A percentile compares a stretch with the other conserved stretches of the same genome.
phyloP scores from a whole-genome alignment of 1,139 yeast species.

The Spencermartinsiella ligniputridi region DNA sequence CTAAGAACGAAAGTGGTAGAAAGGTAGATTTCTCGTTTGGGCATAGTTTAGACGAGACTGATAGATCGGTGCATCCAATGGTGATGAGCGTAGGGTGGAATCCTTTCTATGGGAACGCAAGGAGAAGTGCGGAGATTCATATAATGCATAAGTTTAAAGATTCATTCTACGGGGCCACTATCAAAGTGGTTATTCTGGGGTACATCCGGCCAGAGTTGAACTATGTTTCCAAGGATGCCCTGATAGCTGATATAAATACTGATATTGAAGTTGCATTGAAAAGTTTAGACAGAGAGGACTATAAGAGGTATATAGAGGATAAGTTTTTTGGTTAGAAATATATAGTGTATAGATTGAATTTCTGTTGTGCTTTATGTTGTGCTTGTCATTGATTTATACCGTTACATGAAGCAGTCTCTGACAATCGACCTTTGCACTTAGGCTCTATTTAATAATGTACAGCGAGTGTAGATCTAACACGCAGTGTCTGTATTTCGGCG shows the following conservation, averaged over 20 bases:
- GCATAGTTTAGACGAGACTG: slow-evolving; percentile 39
- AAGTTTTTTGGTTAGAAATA: no score
- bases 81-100: slow-evolving; percentile 97
- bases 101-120: slow-evolving; percentile 79
- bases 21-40: slow-evolving; percentile 50
- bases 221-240: slow-evolving; percentile 80
- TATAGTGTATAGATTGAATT: no score
- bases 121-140: slow-evolving; percentile 66
- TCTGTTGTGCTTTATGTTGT: no score
- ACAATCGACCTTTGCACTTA: no score
- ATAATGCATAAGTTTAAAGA: slow-evolving; percentile 65
- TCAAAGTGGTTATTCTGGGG: slow-evolving; percentile 71
- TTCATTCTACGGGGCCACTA: slow-evolving; percentile 77
- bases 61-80: slow-evolving; percentile 59
- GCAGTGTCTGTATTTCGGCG: no score
- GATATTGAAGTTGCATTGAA: slow-evolving; percentile 69
- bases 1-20: slow-evolving; percentile 35
- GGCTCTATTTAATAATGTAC: no score
- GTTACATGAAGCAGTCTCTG: no score
- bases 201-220: slow-evolving; percentile 88
- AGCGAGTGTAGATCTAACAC: no score
- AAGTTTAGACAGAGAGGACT: slow-evolving; percentile 41
- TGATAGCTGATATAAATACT: slow-evolving; percentile 75
- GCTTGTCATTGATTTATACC: no score
- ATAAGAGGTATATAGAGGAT: slow-evolving; percentile 26